Base-by-base conservation (phyloP, 345 rosid species). In the Microcos paniculata region DNA sequence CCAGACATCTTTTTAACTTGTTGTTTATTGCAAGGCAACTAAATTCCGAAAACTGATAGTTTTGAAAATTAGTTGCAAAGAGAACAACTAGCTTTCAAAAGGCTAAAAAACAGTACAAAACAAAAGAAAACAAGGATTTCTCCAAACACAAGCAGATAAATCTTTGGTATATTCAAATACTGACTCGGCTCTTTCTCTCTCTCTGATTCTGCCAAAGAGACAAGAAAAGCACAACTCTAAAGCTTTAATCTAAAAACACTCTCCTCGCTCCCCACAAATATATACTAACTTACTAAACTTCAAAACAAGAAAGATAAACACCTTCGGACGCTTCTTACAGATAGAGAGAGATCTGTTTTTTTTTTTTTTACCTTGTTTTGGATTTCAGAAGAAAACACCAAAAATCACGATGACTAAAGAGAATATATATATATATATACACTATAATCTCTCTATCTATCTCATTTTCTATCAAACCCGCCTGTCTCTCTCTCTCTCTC, bases 141-240 rank as follows among this genome's bases (percentile, higher is more conserved):
- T 84, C 87, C 90, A 79, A 86, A 77, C 87, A 85, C 76, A 88
- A 90, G 65, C 84, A 72, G 87, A 84, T 88, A 75, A 78, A 71
- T 79, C 73, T 73, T 85, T 72, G 87, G 82, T 79, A 73, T 86
- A 80, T 88, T 85, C 84, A 83, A 79, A 81, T 70, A 87, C 70
- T 69, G 62, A 72, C 81, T 83, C 56, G 8, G 35, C 5, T 5
- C 72, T 16, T 35, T 14, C 1, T 51, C 70, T 76, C 73, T 74
- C 84, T 81, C 80, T 78, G 86, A 77, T 81, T 85, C 83, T 73
- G 88, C 88, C 90, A 91, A 85, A 88, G 64, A 86, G 93, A 91
- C 90, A 88, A 86, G 87, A 82, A 85, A 84, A 77, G 79, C 77
- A 79, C 82, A 80, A 84, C 79, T 77, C 70, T 69, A 52, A 80